These are phyloP conservation scores for Lactuca saligna DNA, from an alignment of 129 eudicot species.

Conservation along the genomic window DNA sequence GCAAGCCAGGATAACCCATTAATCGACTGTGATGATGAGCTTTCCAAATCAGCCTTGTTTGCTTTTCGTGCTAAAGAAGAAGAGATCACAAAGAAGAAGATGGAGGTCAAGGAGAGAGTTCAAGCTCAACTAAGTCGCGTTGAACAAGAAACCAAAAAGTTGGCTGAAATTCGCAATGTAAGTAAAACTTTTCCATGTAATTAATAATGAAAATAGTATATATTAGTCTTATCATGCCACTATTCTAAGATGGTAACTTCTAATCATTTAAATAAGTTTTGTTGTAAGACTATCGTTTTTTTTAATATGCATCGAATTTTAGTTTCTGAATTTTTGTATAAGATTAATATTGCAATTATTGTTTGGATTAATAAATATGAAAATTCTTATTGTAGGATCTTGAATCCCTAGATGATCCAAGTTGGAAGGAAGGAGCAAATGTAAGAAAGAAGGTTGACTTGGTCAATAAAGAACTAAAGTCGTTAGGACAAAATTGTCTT, in stretches of 20 bases:
- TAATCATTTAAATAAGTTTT: too few relatives aligned
- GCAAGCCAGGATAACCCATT: conserved; percentile 41
- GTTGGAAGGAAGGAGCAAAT: conserved; percentile 61
- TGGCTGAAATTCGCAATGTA: conserved; percentile 71
- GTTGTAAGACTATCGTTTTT: neutral
- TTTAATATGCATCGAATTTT: neutral
- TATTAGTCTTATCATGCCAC: neutral
- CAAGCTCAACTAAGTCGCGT: conserved; percentile 80
- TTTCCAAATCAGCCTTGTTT: conserved; percentile 61
- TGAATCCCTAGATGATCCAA: conserved; percentile 75
- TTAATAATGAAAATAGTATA: neutral
- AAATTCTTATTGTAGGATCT: conserved; percentile 40
- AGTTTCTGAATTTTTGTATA: neutral
- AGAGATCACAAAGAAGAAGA: conserved; percentile 80
- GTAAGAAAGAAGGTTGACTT: conserved; percentile 68
- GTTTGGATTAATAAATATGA: neutral
- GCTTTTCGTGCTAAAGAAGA: conserved; percentile 83
- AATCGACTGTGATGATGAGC: conserved; percentile 62
- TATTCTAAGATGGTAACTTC: neutral
- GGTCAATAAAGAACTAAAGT: conserved; percentile 60
- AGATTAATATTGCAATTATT: neutral
- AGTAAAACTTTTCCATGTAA: conserved; percentile 9
- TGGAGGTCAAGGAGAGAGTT: conserved; percentile 66
- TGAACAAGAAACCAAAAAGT: conserved; percentile 70
- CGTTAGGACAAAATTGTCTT: conserved; percentile 64